phyloP scores from a whole-genome alignment of 768 basidiomycete species.

The Flagelloscypha sp. region DNA sequence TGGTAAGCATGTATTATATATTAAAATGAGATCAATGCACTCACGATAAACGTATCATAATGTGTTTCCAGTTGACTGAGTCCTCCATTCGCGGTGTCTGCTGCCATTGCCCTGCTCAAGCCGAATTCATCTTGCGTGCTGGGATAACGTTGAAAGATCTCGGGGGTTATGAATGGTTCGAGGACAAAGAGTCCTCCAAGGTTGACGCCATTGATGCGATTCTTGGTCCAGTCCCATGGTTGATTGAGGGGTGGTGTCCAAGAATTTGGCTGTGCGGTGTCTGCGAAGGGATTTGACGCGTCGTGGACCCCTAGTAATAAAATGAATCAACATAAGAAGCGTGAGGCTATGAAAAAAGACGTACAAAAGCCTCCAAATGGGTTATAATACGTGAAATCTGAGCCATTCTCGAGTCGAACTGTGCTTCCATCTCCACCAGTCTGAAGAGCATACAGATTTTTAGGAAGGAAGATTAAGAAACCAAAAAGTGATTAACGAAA shows the following conservation, averaged over 20 bases:
- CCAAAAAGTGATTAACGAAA: too few species aligned
- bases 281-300: slow-evolving; percentile 58
- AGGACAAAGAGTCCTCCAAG: slow-evolving; percentile 68
- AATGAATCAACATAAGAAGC: slow-evolving; percentile 1
- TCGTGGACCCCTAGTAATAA: slow-evolving; percentile 43
- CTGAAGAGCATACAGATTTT: too few species aligned
- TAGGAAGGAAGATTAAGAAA: too few species aligned
- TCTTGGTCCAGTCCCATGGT: slow-evolving; percentile 56
- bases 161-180: slow-evolving; percentile 72
- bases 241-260: slow-evolving; percentile 70
- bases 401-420: slow-evolving; percentile 53
- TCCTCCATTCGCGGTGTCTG: slow-evolving; percentile 54
- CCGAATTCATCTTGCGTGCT: slow-evolving; percentile 58
- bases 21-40: slow-evolving; percentile 19
- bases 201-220: slow-evolving; percentile 57
- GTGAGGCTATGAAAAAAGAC: slow-evolving; percentile 11
- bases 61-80: slow-evolving; percentile 64
- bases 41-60: slow-evolving; percentile 76
- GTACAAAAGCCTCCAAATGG: slow-evolving; percentile 59
- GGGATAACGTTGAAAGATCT: slow-evolving; percentile 53
- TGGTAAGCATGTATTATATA: background rate
- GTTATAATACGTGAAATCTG: slow-evolving; percentile 63
- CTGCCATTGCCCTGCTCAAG: slow-evolving; percentile 55
- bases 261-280: slow-evolving; percentile 56
- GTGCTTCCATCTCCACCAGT: slow-evolving; percentile 57